Evolutionary conservation across 2,329 filamentous ascomycete species (phyloP), one percentile per base, ranked within the genome.

Genomic region (Aspergillus novoparasiticus): DNA sequence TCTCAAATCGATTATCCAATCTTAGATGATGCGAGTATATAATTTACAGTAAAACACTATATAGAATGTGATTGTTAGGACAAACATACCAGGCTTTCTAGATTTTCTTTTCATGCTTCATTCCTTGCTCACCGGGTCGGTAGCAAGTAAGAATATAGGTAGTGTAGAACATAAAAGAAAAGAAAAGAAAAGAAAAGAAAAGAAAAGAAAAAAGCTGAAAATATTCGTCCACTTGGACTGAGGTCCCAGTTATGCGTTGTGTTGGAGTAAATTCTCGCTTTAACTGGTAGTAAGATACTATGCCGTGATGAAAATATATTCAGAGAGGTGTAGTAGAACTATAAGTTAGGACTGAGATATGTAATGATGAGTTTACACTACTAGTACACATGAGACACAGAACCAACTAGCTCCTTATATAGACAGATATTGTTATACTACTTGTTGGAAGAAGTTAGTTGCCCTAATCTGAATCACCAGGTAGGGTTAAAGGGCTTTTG

Each of bases 1-100:
- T 69, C 72, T 85, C 46, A 81, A 81, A 28, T 77, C 78, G 59
- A 76, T 82, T 63, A 84, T 85, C 39, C 74, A 77, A 60, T 72
- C 72, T 62, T 75, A 67, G 39, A 46, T 30, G 57, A 32, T 67
- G 64, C 71, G 43, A 71, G 66, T 23, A 28, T 68, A 9, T 41
- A 55, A 11, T 23, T 9, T 11, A 39, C 30, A n/a, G 5, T 5
- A 23, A 19, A 21, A 4, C 23, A 51, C 21, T n/a, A 41, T 9
- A 51, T 51, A 32, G 26, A 50, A 21, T 58, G 39, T n/a, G 48
- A 34, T 34, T 46, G 43, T 9, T 10, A 19, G 19, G 34, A n/a
- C 21, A 45, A 21, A 45, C 21, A 23, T 46, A 45, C 16, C 16
- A 21, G 32, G 26, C 32, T 41, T 41, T n/a, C 19, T n/a, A 6